A percentile compares a stretch with the other conserved stretches of the same genome.
Conservation (phyloP, 1,284 basidiomycete species). For the Cryptococcus sp. region DNA sequence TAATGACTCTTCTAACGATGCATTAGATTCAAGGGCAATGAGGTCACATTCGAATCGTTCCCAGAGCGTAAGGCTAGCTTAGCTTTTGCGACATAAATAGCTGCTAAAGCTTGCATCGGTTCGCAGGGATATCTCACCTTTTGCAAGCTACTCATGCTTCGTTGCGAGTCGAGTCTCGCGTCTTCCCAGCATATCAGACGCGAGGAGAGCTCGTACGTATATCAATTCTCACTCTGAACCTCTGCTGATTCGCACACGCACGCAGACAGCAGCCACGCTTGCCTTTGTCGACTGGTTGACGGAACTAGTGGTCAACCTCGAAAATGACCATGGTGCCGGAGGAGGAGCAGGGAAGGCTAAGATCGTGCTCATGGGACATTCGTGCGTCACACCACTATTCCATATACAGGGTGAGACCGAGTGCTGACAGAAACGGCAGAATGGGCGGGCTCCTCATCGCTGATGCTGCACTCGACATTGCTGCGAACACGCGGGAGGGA, state of each 20-base stretch:
- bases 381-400: conserved; percentile 56
- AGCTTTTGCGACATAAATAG: background rate
- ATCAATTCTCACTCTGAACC: background rate
- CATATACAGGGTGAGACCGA: background rate
- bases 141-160: conserved; percentile 57
- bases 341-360: conserved; percentile 75
- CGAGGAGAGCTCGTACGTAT: conserved; percentile 76
- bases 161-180: conserved; percentile 66
- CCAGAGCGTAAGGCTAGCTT: conserved; percentile 40
- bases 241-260: background rate
- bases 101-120: background rate
- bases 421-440: conserved; percentile 53
- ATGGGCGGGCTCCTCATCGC: conserved; percentile 89
- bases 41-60: conserved; percentile 53
- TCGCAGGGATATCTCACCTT: conserved; percentile 69
- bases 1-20: background rate
- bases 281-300: conserved; percentile 88
- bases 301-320: conserved; percentile 72
- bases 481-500: conserved; percentile 46
- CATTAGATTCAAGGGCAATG: conserved; percentile 53
- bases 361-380: conserved; percentile 88
- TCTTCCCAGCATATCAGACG: conserved; percentile 92
- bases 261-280: conserved; percentile 73
- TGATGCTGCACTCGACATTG: conserved; percentile 76
- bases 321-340: conserved; percentile 64